Evolutionary conservation across 345 rosid species (phyloP).

Genomic region (Gossypium anomalum): DNA sequence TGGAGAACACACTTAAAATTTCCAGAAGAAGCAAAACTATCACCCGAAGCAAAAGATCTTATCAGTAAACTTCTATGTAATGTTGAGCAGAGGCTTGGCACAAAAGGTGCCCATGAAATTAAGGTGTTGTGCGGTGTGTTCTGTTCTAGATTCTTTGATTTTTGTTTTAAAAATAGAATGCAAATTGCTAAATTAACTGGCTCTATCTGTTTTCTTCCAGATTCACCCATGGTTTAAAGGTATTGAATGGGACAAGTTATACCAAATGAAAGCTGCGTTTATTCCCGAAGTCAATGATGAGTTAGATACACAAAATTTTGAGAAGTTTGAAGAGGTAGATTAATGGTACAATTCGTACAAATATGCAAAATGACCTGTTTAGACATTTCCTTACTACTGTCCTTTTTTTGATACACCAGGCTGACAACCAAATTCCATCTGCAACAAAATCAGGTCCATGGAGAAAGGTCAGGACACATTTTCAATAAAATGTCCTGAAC

Average conservation of each 20-base stretch:
- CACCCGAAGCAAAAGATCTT: conserved; percentile 86
- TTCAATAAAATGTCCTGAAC: neutral
- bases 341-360: conserved; percentile 6
- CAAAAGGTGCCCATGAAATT: conserved; percentile 88
- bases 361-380: conserved; percentile 5
- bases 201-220: conserved; percentile 38
- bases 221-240: conserved; percentile 86
- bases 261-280: conserved; percentile 92
- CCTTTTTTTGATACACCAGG: conserved; percentile 36
- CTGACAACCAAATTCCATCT: conserved; percentile 52
- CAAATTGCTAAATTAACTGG: conserved; percentile 19
- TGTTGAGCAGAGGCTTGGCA: conserved; percentile 87
- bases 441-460: conserved; percentile 72
- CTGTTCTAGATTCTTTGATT: conserved; percentile 3
- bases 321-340: conserved; percentile 92
- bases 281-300: conserved; percentile 96
- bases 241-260: conserved; percentile 76
- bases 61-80: conserved; percentile 85
- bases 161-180: conserved; percentile 1
- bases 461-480: conserved; percentile 60
- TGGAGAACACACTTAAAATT: conserved; percentile 96
- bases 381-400: neutral
- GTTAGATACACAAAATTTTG: conserved; percentile 93
- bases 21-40: conserved; percentile 92
- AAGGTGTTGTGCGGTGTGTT: conserved; percentile 60